phyloP scores from a whole-genome alignment of 768 basidiomycete species.

The Strobilomyces confusus region DNA sequence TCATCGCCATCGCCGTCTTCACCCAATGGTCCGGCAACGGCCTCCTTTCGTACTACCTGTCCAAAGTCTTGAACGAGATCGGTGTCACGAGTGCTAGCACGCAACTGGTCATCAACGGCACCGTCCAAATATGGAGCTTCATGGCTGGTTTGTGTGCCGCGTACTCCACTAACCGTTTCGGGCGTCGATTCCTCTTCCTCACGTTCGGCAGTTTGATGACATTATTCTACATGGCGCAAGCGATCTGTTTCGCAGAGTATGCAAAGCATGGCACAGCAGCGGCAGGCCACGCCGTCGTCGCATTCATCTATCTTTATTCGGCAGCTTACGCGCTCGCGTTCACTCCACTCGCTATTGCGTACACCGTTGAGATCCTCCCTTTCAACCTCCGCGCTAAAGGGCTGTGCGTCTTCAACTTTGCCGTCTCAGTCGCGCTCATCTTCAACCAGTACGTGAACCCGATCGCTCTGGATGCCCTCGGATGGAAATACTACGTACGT shows the following conservation, averaged over 20 bases:
- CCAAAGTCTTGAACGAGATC: conserved; percentile 63
- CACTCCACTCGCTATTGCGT: conserved; percentile 81
- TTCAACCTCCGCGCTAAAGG: conserved; percentile 83
- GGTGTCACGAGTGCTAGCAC: conserved; percentile 58
- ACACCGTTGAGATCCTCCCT: conserved; percentile 87
- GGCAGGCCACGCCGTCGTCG: conserved; percentile 71
- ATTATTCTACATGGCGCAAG: conserved; percentile 65
- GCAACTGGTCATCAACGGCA: conserved; percentile 81
- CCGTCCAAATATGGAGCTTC: conserved; percentile 82
- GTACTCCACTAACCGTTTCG: conserved; percentile 58
- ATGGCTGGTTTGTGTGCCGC: conserved; percentile 55
- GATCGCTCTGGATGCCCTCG: conserved; percentile 58
- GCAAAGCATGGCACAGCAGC: conserved; percentile 35
- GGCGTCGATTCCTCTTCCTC: conserved; percentile 68
- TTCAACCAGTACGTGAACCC: conserved; percentile 91
- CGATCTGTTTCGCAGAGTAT: conserved; percentile 59
- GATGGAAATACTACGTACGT: conserved; percentile 75
- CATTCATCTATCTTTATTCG: conserved; percentile 82
- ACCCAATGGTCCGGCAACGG: conserved; percentile 87
- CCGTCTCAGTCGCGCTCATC: conserved; percentile 74
- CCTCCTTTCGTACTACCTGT: conserved; percentile 81
- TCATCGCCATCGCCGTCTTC: conserved; percentile 76
- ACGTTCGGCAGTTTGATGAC: conserved; percentile 56
- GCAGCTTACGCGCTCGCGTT: conserved; percentile 78
- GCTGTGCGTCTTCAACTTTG: conserved; percentile 77